Conservation (phyloP, 441 rosid species). For the Theobroma grandiflorum region DNA sequence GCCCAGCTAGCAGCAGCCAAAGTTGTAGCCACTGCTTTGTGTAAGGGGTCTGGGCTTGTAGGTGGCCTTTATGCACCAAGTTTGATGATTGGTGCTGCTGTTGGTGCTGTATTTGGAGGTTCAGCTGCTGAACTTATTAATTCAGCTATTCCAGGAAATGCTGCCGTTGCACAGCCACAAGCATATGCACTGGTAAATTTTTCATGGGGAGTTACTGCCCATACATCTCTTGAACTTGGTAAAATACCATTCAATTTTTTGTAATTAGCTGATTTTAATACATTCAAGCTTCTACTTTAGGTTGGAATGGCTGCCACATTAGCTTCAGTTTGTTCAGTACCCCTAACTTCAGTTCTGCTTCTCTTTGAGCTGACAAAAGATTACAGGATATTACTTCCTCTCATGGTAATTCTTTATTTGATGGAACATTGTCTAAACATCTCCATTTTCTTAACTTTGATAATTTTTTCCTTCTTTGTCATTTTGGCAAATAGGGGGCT, state of each 20-base stretch:
- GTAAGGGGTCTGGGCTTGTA: conserved; percentile 97
- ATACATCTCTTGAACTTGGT: neutral
- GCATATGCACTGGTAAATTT: conserved; percentile 91
- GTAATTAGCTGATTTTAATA: conserved; percentile 29
- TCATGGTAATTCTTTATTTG: conserved; percentile 68
- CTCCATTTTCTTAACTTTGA: neutral
- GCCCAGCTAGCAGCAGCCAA: conserved; percentile 92
- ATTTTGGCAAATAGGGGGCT: conserved; percentile 70
- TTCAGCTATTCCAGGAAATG: conserved; percentile 94
- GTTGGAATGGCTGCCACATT: conserved; percentile 99
- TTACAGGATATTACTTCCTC: conserved; percentile 67
- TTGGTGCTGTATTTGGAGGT: conserved; percentile 98
- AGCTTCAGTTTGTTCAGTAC: conserved; percentile 98
- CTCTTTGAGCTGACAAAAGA: conserved; percentile 2
- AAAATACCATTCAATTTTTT: conserved; percentile 6
- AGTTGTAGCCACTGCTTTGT: conserved; percentile 94
- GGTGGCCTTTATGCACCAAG: conserved; percentile 98
- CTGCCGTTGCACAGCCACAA: conserved; percentile 97
- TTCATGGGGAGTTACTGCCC: conserved; percentile 10
- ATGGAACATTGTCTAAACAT: conserved; percentile 3
- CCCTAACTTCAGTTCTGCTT: conserved; percentile 87
- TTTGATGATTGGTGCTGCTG: conserved; percentile 98
- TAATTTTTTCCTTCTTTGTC: conserved; percentile 27
- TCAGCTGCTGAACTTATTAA: conserved; percentile 88
- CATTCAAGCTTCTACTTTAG: conserved; percentile 49